Percentiles rank a stretch among this genome's conserved stretches.
Conservation (phyloP, 2,329 filamentous ascomycete species). For the Zopfia rhizophila region DNA sequence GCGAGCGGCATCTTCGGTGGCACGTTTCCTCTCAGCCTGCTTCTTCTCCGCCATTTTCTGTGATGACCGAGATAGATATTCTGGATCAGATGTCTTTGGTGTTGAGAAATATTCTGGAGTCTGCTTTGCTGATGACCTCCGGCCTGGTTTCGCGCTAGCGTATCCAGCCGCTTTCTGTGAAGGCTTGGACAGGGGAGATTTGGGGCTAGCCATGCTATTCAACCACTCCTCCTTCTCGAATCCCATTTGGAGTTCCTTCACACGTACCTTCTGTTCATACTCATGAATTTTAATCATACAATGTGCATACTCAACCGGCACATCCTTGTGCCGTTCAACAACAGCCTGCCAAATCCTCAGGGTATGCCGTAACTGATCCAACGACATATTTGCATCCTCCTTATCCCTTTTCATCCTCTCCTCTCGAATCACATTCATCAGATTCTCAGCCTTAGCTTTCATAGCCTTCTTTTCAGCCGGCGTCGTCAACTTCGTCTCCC, state of each 20-base stretch:
- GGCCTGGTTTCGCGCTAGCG: constrained; percentile 1
- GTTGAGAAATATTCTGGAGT: too few relatives aligned
- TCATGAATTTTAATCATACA: constrained; percentile 25
- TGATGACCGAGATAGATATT: too few relatives aligned
- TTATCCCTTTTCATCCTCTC: constrained; percentile 21
- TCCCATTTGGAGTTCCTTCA: too few relatives aligned
- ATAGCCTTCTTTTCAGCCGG: constrained; percentile 23
- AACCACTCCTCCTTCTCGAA: constrained; percentile 23
- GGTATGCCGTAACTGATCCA: constrained; percentile 20
- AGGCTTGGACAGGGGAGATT: constrained; percentile 3
- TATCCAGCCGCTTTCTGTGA: neutral
- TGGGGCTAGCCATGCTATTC: constrained; percentile 18
- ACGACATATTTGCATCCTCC: constrained; percentile 17
- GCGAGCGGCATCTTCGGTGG: constrained; percentile 2
- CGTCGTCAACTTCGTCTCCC: too few relatives aligned
- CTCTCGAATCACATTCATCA: constrained; percentile 23
- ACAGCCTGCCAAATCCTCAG: constrained; percentile 26
- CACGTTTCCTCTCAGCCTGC: constrained; percentile 13
- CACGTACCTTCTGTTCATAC: constrained; percentile 26
- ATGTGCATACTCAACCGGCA: constrained; percentile 18
- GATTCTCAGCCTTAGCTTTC: constrained; percentile 19
- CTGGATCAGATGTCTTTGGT: too few relatives aligned
- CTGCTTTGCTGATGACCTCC: neutral
- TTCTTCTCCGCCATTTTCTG: too few relatives aligned
- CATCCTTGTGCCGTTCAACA: constrained; percentile 17